phyloP scores from a whole-genome alignment of 345 rosid genomes.

The Eucalyptus paniculata region DNA sequence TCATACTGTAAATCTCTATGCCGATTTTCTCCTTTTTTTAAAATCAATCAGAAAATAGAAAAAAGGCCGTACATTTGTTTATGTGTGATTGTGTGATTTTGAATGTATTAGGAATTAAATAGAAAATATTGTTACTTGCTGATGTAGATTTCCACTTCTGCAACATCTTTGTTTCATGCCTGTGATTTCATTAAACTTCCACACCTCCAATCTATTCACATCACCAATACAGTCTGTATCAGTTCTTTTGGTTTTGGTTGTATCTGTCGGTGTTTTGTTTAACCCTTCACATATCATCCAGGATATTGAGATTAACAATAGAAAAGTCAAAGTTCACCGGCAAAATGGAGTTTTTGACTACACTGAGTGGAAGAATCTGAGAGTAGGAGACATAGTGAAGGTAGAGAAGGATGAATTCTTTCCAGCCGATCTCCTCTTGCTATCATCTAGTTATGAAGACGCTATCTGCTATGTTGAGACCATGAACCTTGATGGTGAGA shows the following conservation, averaged over 20 bases:
- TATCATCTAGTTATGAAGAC: constrained; percentile 75
- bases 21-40: not conserved
- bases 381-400: constrained; percentile 80
- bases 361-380: constrained; percentile 59
- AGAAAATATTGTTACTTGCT: not conserved
- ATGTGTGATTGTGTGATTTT: not conserved
- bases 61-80: not conserved
- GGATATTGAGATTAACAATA: constrained; percentile 77
- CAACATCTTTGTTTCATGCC: not conserved
- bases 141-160: not conserved
- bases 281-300: constrained; percentile 1
- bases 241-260: not conserved
- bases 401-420: constrained; percentile 78
- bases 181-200: not conserved
- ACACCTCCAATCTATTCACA: not conserved
- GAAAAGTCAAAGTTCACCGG: constrained; percentile 58
- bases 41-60: not conserved
- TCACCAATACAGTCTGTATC: not conserved
- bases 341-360: constrained; percentile 37
- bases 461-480: constrained; percentile 90
- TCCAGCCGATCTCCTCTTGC: constrained; percentile 75
- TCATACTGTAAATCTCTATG: not conserved
- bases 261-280: not conserved
- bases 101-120: not conserved
- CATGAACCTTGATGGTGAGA: constrained; percentile 94